A percentile compares a stretch with the other conserved stretches of the same genome.
Conservation (phyloP, 2,329 filamentous ascomycete species). For the Tricladium varicosporioides region DNA sequence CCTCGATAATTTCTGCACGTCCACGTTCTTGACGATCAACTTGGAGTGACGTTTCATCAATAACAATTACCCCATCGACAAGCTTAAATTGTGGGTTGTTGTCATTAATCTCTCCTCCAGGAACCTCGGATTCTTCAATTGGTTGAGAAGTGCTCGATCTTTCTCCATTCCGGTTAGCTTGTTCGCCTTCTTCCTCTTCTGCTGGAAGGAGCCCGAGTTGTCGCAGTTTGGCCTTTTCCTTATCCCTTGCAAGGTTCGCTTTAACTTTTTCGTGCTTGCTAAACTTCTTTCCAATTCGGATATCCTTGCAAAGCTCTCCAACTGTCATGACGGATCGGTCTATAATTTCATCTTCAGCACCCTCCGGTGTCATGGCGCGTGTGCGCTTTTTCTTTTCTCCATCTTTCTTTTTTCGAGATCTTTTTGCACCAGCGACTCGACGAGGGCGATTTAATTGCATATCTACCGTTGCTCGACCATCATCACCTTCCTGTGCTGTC, state of each 20-base stretch:
- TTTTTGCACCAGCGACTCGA: conserved; percentile 14
- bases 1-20: conserved; percentile 49
- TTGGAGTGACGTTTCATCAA: conserved; percentile 65
- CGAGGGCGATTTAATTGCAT: conserved; percentile 24
- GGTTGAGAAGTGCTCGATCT: conserved; percentile 22
- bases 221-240: conserved; percentile 32
- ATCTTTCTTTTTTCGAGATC: conserved; percentile 33
- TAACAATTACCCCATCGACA: conserved; percentile 61
- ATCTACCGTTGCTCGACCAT: conserved; percentile 25
- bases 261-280: conserved; percentile 71
- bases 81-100: conserved; percentile 22
- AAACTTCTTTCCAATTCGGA: conserved; percentile 72
- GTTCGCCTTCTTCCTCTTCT: conserved; percentile 11
- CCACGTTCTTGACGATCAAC: conserved; percentile 68
- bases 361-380: conserved; percentile 53
- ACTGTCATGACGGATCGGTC: conserved; percentile 68
- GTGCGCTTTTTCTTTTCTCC: conserved; percentile 28
- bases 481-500: conserved; percentile 20
- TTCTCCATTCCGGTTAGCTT: conserved; percentile 23
- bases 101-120: neutral
- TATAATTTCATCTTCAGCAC: conserved; percentile 60
- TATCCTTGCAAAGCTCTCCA: conserved; percentile 68
- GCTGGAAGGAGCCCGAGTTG: conserved; percentile 26
- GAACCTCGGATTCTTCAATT: conserved; percentile 3
- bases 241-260: conserved; percentile 56